These are phyloP conservation scores for Hypholoma sublateritium DNA, from an alignment of 768 basidiomycete genomes.

Conservation along the genomic window DNA sequence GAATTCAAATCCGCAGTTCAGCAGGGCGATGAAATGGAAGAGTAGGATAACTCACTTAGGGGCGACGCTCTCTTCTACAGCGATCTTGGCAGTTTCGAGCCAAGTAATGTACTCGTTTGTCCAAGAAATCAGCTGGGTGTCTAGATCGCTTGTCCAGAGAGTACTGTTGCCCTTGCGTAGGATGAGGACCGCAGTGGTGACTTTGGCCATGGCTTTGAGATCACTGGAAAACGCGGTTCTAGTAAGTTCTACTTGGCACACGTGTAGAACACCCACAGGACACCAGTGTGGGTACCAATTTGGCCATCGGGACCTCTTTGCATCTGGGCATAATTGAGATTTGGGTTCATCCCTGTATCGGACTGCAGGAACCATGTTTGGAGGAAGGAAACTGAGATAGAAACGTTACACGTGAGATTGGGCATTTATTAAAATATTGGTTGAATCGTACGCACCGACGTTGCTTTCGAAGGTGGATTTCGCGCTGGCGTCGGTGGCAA, in stretches of 20 bases:
- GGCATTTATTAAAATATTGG: background rate
- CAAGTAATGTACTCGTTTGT: slow-evolving; percentile 50
- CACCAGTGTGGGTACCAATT: slow-evolving; percentile 49
- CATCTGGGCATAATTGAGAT: slow-evolving; percentile 59
- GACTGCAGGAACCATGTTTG: slow-evolving; percentile 60
- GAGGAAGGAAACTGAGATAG: slow-evolving; percentile 43
- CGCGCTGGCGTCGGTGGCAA: slow-evolving; percentile 32
- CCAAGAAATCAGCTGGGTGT: slow-evolving; percentile 52
- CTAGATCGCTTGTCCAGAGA: slow-evolving; percentile 55
- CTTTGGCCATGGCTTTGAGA: slow-evolving; percentile 56
- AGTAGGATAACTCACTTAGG: slow-evolving; percentile 42
- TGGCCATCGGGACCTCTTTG: slow-evolving; percentile 38
- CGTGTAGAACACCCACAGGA: slow-evolving; percentile 38
- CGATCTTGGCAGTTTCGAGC: slow-evolving; percentile 50
- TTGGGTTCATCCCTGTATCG: slow-evolving; percentile 62
- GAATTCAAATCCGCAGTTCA: background rate
- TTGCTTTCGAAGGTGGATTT: slow-evolving; percentile 41
- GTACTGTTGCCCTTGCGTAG: slow-evolving; percentile 48
- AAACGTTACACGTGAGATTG: background rate
- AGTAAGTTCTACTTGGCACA: background rate
- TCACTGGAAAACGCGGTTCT: slow-evolving; percentile 35
- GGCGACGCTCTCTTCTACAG: slow-evolving; percentile 43
- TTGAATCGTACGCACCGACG: slow-evolving; percentile 27
- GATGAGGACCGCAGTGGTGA: slow-evolving; percentile 51
- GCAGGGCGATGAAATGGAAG: background rate